A percentile compares a stretch with the other conserved stretches of the same genome.
These are phyloP conservation scores for Penicillium sp. DNA, from an alignment of 2,329 filamentous ascomycete genomes.

Conservation along the genomic window DNA sequence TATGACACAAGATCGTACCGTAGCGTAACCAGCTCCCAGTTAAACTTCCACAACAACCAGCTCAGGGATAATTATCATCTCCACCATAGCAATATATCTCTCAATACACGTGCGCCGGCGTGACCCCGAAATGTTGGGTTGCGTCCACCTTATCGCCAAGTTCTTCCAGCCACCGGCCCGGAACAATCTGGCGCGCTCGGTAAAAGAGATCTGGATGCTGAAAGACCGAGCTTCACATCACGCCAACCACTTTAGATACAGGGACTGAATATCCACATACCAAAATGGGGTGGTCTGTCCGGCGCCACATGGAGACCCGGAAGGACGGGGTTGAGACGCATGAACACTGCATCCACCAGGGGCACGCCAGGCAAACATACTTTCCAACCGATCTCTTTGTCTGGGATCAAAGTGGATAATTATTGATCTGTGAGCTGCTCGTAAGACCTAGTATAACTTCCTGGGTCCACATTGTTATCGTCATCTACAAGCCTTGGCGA, in stretches of 20 bases:
- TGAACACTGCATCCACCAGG: slow-evolving; percentile 6
- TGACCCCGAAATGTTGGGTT: slow-evolving; percentile 3
- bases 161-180: slow-evolving; percentile 7
- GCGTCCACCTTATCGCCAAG: slow-evolving; percentile 9
- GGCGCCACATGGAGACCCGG: slow-evolving; percentile 8
- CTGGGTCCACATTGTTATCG: background rate
- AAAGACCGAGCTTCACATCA: slow-evolving; percentile 5
- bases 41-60: slow-evolving; percentile 4
- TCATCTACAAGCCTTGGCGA: background rate
- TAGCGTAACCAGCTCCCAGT: slow-evolving; percentile 1
- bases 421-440: background rate
- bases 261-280: slow-evolving; percentile 1
- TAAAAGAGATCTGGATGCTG: slow-evolving; percentile 4
- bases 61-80: slow-evolving; percentile 1
- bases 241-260: background rate
- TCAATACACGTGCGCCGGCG: slow-evolving; percentile 9
- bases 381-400: background rate
- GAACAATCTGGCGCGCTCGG: background rate
- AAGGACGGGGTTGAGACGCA: slow-evolving; percentile 8
- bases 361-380: background rate
- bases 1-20: background rate
- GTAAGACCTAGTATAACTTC: background rate
- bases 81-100: slow-evolving; percentile 7
- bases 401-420: background rate
- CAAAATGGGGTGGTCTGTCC: slow-evolving; percentile 11